These are phyloP conservation scores for Heliamphora exappendiculata DNA, from an alignment of 148 eudicot genomes.

Conservation along the genomic window DNA sequence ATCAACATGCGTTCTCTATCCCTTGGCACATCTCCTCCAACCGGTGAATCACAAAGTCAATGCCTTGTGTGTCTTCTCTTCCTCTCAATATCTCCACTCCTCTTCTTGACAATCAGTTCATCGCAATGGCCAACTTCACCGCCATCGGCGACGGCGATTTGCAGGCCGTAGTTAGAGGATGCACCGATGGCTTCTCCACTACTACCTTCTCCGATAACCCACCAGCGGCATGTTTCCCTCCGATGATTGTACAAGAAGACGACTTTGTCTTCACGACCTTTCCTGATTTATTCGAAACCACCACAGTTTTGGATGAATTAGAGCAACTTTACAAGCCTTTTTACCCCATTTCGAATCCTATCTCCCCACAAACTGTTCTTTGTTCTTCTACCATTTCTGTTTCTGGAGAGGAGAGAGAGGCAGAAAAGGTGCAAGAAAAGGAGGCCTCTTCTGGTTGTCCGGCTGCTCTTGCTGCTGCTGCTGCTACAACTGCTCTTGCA, in stretches of 20 bases:
- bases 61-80: neutral
- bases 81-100: neutral
- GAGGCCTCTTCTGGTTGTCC: neutral
- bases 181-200: neutral
- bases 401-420: neutral
- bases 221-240: conserved; percentile 6
- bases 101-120: neutral
- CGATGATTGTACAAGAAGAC: neutral
- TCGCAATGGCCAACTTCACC: neutral
- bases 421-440: conserved; percentile 9
- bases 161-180: conserved; percentile 45
- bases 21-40: neutral
- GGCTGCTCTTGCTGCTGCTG: neutral
- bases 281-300: conserved; percentile 17
- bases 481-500: neutral
- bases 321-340: conserved; percentile 42
- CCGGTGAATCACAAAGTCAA: neutral
- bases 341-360: conserved; percentile 6
- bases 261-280: conserved; percentile 1
- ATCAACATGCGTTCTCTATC: neutral
- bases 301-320: conserved; percentile 20
- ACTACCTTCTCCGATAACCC: conserved; percentile 3
- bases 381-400: neutral
- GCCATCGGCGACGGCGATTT: conserved; percentile 40
- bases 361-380: neutral